phyloP scores from a whole-genome alignment of 2,329 filamentous ascomycete species.

The Penicillium sp. region DNA sequence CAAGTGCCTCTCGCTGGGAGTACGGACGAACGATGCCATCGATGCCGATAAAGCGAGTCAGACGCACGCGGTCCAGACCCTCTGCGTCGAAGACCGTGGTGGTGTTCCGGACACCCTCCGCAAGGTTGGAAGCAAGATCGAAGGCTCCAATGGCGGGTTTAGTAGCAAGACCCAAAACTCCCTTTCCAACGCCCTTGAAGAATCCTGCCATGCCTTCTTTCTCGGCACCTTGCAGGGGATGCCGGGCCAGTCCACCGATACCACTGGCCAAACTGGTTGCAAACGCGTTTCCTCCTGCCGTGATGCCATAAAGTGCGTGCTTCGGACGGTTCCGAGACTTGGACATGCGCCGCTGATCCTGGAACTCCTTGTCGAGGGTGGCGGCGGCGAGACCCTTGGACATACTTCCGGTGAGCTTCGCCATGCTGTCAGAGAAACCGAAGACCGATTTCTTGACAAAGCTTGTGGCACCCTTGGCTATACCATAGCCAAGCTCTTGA shows the following conservation, averaged over 20 bases:
- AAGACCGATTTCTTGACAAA: conserved; percentile 99
- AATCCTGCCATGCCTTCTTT: conserved; percentile 92
- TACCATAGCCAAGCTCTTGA: conserved; percentile 89
- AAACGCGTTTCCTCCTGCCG: conserved; percentile 91
- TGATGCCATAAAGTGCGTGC: conserved; percentile 94
- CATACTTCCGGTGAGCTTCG: conserved; percentile 95
- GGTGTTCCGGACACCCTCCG: conserved; percentile 96
- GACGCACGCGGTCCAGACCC: conserved; percentile 89
- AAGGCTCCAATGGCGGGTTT: conserved; percentile 97
- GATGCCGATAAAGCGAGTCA: conserved; percentile 84
- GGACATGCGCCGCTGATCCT: conserved; percentile 91
- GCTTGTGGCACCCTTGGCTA: conserved; percentile 92
- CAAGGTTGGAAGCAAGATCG: conserved; percentile 94
- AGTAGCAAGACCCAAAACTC: conserved; percentile 87
- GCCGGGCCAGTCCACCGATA: conserved; percentile 86
- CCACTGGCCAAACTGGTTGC: conserved; percentile 90
- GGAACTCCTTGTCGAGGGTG: conserved; percentile 97
- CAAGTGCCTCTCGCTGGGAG: conserved; percentile 88
- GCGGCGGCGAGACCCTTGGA: conserved; percentile 94
- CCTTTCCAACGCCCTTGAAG: conserved; percentile 96
- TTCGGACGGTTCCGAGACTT: conserved; percentile 91
- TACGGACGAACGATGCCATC: conserved; percentile 95
- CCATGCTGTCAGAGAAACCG: conserved; percentile 94
- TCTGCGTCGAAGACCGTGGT: conserved; percentile 97
- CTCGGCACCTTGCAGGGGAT: conserved; percentile 92